phyloP scores from a whole-genome alignment of 2,329 filamentous ascomycete species.

The Pseudogymnoascus verrucosus region DNA sequence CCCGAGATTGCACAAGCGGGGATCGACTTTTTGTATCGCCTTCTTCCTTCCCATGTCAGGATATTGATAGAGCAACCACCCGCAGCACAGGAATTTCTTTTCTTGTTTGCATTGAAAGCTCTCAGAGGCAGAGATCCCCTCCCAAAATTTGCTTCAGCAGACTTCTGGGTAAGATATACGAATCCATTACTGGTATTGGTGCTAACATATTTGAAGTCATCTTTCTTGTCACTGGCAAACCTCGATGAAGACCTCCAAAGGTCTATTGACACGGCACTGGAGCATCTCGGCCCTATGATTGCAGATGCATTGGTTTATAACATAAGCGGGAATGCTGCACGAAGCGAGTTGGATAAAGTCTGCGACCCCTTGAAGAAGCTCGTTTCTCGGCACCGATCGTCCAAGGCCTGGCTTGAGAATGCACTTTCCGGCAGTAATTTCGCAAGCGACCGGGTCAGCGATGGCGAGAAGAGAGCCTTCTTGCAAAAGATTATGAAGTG shows the following conservation, averaged over 20 bases:
- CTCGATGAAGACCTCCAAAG: constrained; percentile 37
- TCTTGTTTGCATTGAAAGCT: constrained; percentile 63
- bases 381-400: constrained; percentile 44
- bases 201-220: constrained; percentile 33
- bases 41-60: constrained; percentile 53
- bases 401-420: constrained; percentile 55
- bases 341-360: constrained; percentile 65
- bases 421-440: constrained; percentile 44
- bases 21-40: constrained; percentile 61
- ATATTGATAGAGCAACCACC: constrained; percentile 52
- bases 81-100: constrained; percentile 54
- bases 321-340: constrained; percentile 58
- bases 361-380: constrained; percentile 65
- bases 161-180: constrained; percentile 58
- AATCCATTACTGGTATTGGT: not conserved
- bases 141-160: constrained; percentile 64
- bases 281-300: constrained; percentile 54
- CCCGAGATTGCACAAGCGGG: constrained; percentile 65
- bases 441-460: constrained; percentile 49
- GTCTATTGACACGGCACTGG: constrained; percentile 42
- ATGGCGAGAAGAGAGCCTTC: constrained; percentile 54
- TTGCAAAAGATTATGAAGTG: constrained; percentile 58
- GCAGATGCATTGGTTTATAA: constrained; percentile 53
- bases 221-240: constrained; percentile 36
- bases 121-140: constrained; percentile 65